Evolutionary conservation across 306 rosid species (phyloP).

Genomic region (Dryas alaskensis): DNA sequence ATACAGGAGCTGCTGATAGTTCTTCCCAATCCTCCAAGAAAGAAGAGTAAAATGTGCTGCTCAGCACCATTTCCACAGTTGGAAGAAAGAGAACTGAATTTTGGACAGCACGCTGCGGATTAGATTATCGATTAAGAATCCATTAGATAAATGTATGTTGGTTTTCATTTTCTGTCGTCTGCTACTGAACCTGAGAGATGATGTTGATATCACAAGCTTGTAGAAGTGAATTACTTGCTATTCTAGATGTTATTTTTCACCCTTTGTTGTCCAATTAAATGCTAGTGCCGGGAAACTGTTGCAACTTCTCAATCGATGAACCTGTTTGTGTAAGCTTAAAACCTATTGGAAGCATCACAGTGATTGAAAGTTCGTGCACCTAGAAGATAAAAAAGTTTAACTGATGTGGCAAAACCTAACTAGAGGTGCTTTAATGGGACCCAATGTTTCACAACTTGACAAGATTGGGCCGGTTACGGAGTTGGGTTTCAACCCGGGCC

Average conservation of each 20-base stretch:
- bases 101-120: neutral
- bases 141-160: neutral
- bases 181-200: neutral
- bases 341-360: no score
- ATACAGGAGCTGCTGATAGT: conserved; percentile 34
- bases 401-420: no score
- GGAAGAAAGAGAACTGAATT: neutral
- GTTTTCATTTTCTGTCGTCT: neutral
- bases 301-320: no score
- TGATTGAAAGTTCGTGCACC: no score
- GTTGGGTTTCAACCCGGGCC: neutral
- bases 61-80: neutral
- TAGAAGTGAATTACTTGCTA: neutral
- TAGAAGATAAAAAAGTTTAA: no score
- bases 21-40: conserved; percentile 56
- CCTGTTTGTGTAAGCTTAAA: no score
- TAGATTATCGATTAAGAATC: neutral
- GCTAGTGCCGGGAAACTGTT: neutral
- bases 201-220: neutral
- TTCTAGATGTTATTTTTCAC: neutral
- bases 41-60: conserved; percentile 43
- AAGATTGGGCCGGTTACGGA: neutral
- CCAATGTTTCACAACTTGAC: no score
- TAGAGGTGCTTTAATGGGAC: no score
- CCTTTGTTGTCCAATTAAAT: neutral